These are phyloP conservation scores for Paraphysoderma sedebokerense DNA, from an alignment of 371 early-diverging fungal genomes.

Conservation along the genomic window DNA sequence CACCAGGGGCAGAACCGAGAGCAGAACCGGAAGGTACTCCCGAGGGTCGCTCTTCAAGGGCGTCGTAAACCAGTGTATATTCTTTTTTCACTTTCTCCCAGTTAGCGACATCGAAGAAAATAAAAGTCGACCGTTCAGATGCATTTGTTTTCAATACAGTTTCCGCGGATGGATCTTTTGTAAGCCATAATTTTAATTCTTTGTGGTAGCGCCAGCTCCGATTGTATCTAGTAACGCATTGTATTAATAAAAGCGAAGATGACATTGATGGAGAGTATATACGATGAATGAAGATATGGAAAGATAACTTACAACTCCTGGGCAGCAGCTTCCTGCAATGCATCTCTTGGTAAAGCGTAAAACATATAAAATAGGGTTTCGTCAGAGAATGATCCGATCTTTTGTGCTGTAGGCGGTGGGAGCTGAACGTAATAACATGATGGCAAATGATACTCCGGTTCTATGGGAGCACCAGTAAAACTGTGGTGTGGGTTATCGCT, in stretches of 20 bases:
- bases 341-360: conserved; percentile 75
- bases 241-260: too few relatives aligned
- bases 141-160: not conserved
- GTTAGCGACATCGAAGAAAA: conserved; percentile 65
- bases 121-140: conserved; percentile 58
- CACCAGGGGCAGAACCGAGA: too few relatives aligned
- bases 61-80: conserved; percentile 55
- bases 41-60: conserved; percentile 50
- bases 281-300: not conserved
- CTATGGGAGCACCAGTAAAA: conserved; percentile 30
- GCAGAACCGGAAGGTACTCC: too few relatives aligned
- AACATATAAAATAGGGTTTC: conserved; percentile 92
- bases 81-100: conserved; percentile 75
- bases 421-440: conserved; percentile 24
- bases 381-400: conserved; percentile 51
- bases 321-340: conserved; percentile 80
- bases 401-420: conserved; percentile 45
- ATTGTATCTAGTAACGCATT: conserved; percentile 37
- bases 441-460: conserved; percentile 60
- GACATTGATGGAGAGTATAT: not conserved
- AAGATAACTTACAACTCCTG: conserved; percentile 47
- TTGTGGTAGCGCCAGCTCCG: conserved; percentile 86
- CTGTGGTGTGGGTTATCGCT: conserved; percentile 29
- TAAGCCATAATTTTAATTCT: conserved; percentile 68
- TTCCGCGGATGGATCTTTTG: conserved; percentile 24